These are phyloP conservation scores for Gossypium mustelinum DNA, from an alignment of 345 rosid species.

Conservation along the genomic window DNA sequence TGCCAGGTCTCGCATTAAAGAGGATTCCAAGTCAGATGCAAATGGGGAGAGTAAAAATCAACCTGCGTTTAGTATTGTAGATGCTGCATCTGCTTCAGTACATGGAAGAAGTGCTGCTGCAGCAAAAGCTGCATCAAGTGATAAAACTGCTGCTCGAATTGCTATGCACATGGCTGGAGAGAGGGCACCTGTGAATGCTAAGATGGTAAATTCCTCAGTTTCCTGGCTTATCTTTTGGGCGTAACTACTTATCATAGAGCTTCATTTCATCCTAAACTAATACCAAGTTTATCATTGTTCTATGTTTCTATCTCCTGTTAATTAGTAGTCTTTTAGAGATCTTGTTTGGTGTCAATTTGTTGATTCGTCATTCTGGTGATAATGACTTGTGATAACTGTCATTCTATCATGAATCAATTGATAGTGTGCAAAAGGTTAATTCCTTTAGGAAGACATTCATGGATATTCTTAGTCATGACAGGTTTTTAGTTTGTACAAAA, in stretches of 20 bases:
- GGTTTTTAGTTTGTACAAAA: neutral
- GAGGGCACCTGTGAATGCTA: conserved; percentile 75
- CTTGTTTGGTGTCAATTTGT: neutral
- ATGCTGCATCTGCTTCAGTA: conserved; percentile 96
- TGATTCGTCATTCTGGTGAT: neutral
- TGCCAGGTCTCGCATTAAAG: conserved; percentile 72
- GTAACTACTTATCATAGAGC: neutral
- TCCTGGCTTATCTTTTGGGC: conserved; percentile 3
- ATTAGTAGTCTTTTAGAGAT: neutral
- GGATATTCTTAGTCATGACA: conserved; percentile 5
- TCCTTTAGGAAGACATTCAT: neutral
- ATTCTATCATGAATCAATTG: neutral
- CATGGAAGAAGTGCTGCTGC: conserved; percentile 95
- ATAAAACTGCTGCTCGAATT: conserved; percentile 89
- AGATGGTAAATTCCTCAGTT: conserved; percentile 50
- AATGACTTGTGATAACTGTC: neutral
- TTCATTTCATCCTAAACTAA: neutral
- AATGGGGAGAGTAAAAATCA: conserved; percentile 47
- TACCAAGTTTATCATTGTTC: conserved; percentile 1
- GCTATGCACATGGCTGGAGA: conserved; percentile 99
- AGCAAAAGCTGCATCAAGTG: conserved; percentile 72
- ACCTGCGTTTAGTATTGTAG: conserved; percentile 69
- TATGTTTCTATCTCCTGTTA: neutral
- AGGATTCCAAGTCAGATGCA: conserved; percentile 48
- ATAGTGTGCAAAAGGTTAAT: neutral